phyloP scores from a whole-genome alignment of 257 asterid species.

The Solanum phureja region DNA sequence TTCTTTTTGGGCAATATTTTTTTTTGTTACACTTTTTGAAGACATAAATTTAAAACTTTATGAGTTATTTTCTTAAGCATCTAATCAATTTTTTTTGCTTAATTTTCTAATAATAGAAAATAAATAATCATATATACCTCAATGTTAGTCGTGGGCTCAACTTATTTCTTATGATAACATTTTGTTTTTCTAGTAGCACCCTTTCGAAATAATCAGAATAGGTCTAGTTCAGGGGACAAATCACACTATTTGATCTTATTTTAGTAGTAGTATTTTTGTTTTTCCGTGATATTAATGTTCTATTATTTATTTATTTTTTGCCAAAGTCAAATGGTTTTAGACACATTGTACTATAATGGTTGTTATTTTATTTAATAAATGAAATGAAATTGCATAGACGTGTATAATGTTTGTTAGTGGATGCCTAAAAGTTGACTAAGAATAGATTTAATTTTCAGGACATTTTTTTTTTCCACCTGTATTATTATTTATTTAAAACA shows the following conservation, averaged over 20 bases:
- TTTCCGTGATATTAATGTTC: background rate
- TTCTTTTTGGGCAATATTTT: background rate
- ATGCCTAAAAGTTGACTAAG: background rate
- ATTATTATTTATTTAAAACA: background rate
- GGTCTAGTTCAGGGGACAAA: background rate
- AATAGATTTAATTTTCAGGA: background rate
- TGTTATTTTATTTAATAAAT: background rate
- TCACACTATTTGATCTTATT: background rate
- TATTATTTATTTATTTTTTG: background rate
- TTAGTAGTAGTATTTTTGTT: background rate
- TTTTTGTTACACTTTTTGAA: background rate
- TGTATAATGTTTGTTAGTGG: background rate
- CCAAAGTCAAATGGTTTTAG: background rate
- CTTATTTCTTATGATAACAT: background rate
- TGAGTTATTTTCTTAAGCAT: background rate
- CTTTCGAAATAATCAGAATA: background rate
- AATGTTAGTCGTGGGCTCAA: background rate
- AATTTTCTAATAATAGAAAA: background rate
- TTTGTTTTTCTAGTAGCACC: background rate
- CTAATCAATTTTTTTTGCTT: background rate
- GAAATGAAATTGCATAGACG: background rate
- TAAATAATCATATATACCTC: background rate
- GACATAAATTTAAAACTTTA: background rate
- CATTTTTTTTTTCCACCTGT: background rate
- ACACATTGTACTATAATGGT: background rate